phyloP scores from a whole-genome alignment of 768 basidiomycete genomes.

The Calocybe gangraenosa region DNA sequence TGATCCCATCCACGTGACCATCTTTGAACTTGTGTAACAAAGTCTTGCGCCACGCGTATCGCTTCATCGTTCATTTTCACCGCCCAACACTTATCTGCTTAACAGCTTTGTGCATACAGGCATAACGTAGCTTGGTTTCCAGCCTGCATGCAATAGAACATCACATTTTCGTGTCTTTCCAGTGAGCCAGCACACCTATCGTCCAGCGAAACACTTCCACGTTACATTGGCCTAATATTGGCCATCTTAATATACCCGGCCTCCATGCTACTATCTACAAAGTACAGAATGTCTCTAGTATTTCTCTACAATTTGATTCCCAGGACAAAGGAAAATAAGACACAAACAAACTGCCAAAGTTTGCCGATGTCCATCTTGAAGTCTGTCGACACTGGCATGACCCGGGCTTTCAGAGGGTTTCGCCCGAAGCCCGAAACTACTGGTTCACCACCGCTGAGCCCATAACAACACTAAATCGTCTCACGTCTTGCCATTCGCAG shows the following conservation, averaged over 20 bases:
- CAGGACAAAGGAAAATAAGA: neutral
- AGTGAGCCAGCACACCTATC: no score
- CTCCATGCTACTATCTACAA: neutral
- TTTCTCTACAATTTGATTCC: slow-evolving; percentile 1
- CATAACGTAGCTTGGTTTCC: no score
- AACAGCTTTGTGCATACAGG: no score
- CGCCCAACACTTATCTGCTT: no score
- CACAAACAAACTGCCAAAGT: neutral
- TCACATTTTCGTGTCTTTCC: no score
- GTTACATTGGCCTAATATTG: neutral
- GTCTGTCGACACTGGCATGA: slow-evolving; percentile 1
- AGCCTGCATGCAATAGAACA: no score
- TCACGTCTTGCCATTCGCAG: slow-evolving; percentile 1
- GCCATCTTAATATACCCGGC: neutral
- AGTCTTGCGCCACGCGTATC: slow-evolving; percentile 5
- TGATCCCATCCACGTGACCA: slow-evolving; percentile 22
- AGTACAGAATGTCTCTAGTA: neutral
- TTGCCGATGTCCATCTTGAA: slow-evolving; percentile 5
- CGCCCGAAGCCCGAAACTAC: neutral
- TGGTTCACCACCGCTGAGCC: neutral
- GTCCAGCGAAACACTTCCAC: no score
- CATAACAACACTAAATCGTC: neutral
- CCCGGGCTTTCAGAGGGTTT: slow-evolving; percentile 1
- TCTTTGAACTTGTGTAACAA: slow-evolving; percentile 9
- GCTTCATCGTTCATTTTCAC: neutral